These are phyloP conservation scores for Trichoderma semiorbis DNA, from an alignment of 2,329 filamentous ascomycete genomes.

Conservation along the genomic window DNA sequence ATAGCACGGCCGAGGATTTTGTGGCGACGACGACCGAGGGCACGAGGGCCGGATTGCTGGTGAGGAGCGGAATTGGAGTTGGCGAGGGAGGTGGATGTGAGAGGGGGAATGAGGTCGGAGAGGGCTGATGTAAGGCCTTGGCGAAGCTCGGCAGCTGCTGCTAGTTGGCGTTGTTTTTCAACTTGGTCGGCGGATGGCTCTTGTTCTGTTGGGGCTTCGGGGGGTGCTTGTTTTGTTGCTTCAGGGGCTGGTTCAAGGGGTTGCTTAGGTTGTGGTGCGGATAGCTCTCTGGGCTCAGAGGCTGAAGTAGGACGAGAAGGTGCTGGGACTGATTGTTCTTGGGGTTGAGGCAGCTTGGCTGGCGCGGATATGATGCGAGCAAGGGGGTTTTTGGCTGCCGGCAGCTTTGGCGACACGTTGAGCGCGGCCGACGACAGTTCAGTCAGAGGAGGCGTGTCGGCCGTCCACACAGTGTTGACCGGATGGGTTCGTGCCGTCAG, in stretches of 20 bases:
- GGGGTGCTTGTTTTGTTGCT: neutral
- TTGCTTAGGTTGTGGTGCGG: neutral
- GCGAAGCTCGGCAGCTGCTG: constrained; percentile 27
- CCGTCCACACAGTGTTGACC: constrained; percentile 24
- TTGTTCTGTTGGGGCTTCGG: neutral
- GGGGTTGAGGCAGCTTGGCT: constrained; percentile 19
- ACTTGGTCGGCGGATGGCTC: constrained; percentile 16
- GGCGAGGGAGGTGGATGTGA: constrained; percentile 14
- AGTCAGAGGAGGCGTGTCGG: constrained; percentile 35
- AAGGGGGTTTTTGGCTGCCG: constrained; percentile 25
- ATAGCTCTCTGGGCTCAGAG: neutral
- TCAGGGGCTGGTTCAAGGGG: neutral
- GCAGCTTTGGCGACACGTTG: constrained; percentile 40
- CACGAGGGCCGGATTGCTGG: constrained; percentile 20
- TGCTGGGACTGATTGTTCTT: constrained; percentile 4
- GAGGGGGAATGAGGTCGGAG: constrained; percentile 40
- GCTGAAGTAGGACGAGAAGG: constrained; percentile 7
- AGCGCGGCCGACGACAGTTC: constrained; percentile 40
- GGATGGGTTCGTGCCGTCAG: constrained; percentile 41
- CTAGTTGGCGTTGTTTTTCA: constrained; percentile 28
- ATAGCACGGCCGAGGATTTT: constrained; percentile 56
- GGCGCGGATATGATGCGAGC: constrained; percentile 40
- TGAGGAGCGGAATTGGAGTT: neutral
- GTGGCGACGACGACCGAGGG: constrained; percentile 43
- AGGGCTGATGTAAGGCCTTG: constrained; percentile 42